phyloP scores from a whole-genome alignment of 1,139 yeast species.

The Hansenula anomala region DNA sequence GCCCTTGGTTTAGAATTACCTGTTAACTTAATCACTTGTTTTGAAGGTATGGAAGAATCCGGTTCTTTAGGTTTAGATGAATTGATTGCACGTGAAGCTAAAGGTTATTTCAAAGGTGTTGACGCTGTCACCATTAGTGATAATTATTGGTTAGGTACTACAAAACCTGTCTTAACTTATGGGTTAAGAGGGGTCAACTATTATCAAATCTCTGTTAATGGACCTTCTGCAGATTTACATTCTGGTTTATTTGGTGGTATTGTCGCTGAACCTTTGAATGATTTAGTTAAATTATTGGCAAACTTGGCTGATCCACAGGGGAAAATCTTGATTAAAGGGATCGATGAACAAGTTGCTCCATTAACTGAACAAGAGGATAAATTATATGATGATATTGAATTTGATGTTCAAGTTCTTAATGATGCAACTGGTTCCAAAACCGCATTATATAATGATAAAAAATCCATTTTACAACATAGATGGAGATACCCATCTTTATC shows the following conservation, averaged over 20 bases:
- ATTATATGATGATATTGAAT: slow-evolving; percentile 82
- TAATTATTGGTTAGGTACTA: slow-evolving; percentile 97
- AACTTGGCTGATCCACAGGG: slow-evolving; percentile 79
- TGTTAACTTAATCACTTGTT: slow-evolving; percentile 86
- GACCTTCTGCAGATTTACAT: slow-evolving; percentile 97
- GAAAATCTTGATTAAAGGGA: slow-evolving; percentile 79
- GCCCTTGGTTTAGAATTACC: slow-evolving; percentile 86
- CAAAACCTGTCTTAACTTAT: slow-evolving; percentile 93
- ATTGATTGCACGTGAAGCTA: slow-evolving; percentile 74
- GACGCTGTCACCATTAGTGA: slow-evolving; percentile 96
- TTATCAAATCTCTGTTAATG: slow-evolving; percentile 74
- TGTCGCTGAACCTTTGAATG: slow-evolving; percentile 97
- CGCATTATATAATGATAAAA: slow-evolving; percentile 68
- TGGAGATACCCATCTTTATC: slow-evolving; percentile 98
- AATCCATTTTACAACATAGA: slow-evolving; percentile 90
- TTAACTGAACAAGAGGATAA: slow-evolving; percentile 74
- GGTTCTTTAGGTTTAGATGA: slow-evolving; percentile 91
- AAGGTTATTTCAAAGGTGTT: slow-evolving; percentile 73
- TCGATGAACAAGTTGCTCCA: slow-evolving; percentile 92
- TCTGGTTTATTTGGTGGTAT: slow-evolving; percentile 98
- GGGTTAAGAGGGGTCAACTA: slow-evolving; percentile 97
- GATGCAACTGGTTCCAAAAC: slow-evolving; percentile 87
- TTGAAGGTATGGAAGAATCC: slow-evolving; percentile 99
- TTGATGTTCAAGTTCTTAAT: slow-evolving; percentile 77
- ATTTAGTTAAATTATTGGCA: slow-evolving; percentile 71